Percentiles rank a stretch among this genome's conserved stretches.
Conservation (phyloP, 1,284 basidiomycete species). For the Singerocomus inundabilis region DNA sequence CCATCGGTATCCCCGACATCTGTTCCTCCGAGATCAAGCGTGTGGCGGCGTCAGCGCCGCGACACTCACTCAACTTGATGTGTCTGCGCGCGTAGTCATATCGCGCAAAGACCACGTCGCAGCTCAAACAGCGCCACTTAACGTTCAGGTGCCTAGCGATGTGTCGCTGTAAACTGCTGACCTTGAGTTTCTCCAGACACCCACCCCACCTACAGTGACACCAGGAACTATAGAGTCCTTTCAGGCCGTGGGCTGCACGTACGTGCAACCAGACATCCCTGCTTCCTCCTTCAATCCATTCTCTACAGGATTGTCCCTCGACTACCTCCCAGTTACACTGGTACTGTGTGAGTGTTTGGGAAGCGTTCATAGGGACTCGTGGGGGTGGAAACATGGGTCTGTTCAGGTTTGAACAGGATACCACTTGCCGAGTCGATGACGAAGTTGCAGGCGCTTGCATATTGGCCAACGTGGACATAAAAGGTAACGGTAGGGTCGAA, state of each 20-base stretch:
- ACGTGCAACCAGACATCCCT: slow-evolving; percentile 17
- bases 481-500: not conserved
- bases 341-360: not conserved
- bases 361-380: not conserved
- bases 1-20: not conserved
- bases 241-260: slow-evolving; percentile 11
- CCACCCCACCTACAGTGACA: slow-evolving; percentile 12
- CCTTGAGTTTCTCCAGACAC: slow-evolving; percentile 13
- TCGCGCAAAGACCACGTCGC: slow-evolving; percentile 9
- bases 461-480: not conserved
- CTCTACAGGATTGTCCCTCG: not conserved
- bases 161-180: slow-evolving; percentile 17
- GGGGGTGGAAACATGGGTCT: not conserved
- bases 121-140: slow-evolving; percentile 17
- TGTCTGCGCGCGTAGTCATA: slow-evolving; percentile 13
- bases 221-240: slow-evolving; percentile 6
- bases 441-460: not conserved
- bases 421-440: not conserved
- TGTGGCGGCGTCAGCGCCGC: not conserved
- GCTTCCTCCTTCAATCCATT: slow-evolving; percentile 12
- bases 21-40: not conserved
- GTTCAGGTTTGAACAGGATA: not conserved
- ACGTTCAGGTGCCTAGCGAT: slow-evolving; percentile 13
- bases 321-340: slow-evolving; percentile 9
- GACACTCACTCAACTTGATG: slow-evolving; percentile 12